Evolutionary conservation across 2,329 filamentous ascomycete genomes (phyloP).

Genomic region (Exophiala sideris): DNA sequence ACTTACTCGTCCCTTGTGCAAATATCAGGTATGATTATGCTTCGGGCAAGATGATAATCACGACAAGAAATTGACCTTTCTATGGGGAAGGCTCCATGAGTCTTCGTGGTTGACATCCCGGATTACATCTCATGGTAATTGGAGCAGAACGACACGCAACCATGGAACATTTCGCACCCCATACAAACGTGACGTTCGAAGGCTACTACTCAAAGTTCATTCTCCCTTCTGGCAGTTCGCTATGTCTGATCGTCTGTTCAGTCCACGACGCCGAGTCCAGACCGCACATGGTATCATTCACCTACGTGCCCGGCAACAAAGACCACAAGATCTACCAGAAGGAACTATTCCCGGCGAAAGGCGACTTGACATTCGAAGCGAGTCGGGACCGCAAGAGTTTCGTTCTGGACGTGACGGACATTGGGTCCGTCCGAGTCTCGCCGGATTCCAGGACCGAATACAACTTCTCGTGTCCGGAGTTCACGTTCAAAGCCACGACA

Average conservation of each 20-base stretch:
- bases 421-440: neutral
- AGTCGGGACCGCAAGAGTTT: neutral
- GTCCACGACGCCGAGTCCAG: neutral
- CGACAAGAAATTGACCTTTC: too few relatives aligned
- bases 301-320: neutral
- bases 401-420: neutral
- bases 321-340: constrained; percentile 1
- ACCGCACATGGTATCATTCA: constrained; percentile 8
- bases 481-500: neutral
- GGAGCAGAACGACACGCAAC: too few relatives aligned
- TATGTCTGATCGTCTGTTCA: constrained; percentile 2
- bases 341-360: neutral
- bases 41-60: too few relatives aligned
- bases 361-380: neutral
- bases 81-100: too few relatives aligned
- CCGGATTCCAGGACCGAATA: neutral
- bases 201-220: constrained; percentile 8
- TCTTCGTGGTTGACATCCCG: too few relatives aligned
- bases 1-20: neutral
- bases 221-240: neutral
- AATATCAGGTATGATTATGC: too few relatives aligned
- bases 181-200: neutral
- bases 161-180: constrained; percentile 4
- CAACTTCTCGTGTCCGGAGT: neutral
- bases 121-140: too few relatives aligned